Evolutionary conservation across 116 monocot species (phyloP), one percentile per base, ranked within the genome.

Genomic region (Zostera marina): DNA sequence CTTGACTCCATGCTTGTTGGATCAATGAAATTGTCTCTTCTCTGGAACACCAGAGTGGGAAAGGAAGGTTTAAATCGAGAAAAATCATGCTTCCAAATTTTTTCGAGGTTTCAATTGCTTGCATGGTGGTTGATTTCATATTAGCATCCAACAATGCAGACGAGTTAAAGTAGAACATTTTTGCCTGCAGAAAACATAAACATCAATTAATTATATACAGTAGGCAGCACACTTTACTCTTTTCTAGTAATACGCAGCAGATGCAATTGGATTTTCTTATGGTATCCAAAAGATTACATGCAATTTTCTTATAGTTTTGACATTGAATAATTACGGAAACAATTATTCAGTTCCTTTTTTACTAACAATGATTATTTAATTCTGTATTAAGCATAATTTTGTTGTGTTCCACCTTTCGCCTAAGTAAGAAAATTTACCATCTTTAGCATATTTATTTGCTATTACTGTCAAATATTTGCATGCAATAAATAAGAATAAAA

Each of bases 101-200:
- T 42, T 77, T 86, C 21, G 74, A 79, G 53, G 72, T 63, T 38
- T 73, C 70, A 52, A 92, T 70, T 19, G 80, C 92, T 65, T 72
- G 65, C 66, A 78, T 60, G 19, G 83, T 65, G 47, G 86, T 72
- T 8, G 43, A 52, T 72, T 73, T 86, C 69, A 72, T 61, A 15
- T 64, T 78, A 43, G 73, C 53, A 46, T 70, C 73, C n/a, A 92
- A 58, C 56, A 92, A 67, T 39, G 92, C 75, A 57, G 73, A 80
- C 25, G 92, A 86, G 55, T 76, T 86, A 64, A 86, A 92, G 55
- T 92, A 86, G 72, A 92, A 80, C 92, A 92, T 86, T 63, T 83
- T 86, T 67, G 80, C 77, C 92, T 92, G 86, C 71, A 80, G 1
- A 38, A 15, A 56, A 16, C 14, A 56, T 32, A 24, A 7, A 56